Evolutionary conservation across 768 basidiomycete genomes (phyloP).

Genomic region (Hortiboletus campestris): DNA sequence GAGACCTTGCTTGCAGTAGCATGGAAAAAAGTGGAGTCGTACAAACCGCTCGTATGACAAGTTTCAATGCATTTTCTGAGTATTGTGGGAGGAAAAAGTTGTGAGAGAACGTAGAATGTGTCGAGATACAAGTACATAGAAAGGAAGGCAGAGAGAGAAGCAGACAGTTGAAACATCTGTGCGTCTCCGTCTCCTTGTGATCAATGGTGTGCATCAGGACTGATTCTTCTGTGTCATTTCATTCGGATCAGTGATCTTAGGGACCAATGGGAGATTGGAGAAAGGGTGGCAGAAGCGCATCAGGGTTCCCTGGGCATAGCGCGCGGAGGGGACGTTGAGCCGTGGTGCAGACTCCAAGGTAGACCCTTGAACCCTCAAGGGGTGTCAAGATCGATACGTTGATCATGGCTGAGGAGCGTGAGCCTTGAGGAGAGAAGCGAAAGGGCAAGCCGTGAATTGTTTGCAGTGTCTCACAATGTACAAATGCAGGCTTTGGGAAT

Average conservation of each 20-base stretch:
- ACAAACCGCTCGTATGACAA: too few relatives aligned
- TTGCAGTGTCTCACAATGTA: neutral
- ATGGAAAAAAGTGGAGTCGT: too few relatives aligned
- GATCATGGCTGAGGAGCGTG: constrained; percentile 51
- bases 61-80: too few relatives aligned
- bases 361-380: constrained; percentile 53
- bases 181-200: neutral
- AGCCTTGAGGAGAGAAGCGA: constrained; percentile 37
- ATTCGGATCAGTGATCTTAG: constrained; percentile 21
- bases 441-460: constrained; percentile 39
- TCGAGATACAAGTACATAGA: too few relatives aligned
- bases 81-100: too few relatives aligned
- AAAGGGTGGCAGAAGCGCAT: constrained; percentile 36
- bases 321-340: constrained; percentile 29
- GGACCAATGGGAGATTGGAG: constrained; percentile 43
- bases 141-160: too few relatives aligned
- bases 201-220: neutral
- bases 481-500: neutral
- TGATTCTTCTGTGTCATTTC: neutral
- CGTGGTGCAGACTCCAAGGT: constrained; percentile 32
- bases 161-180: too few relatives aligned
- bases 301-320: constrained; percentile 28
- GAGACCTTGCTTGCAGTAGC: too few relatives aligned
- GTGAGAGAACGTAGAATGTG: too few relatives aligned
- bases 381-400: constrained; percentile 60